Conservation (phyloP, 345 rosid genomes). For the Xanthoceras sorbifolium region DNA sequence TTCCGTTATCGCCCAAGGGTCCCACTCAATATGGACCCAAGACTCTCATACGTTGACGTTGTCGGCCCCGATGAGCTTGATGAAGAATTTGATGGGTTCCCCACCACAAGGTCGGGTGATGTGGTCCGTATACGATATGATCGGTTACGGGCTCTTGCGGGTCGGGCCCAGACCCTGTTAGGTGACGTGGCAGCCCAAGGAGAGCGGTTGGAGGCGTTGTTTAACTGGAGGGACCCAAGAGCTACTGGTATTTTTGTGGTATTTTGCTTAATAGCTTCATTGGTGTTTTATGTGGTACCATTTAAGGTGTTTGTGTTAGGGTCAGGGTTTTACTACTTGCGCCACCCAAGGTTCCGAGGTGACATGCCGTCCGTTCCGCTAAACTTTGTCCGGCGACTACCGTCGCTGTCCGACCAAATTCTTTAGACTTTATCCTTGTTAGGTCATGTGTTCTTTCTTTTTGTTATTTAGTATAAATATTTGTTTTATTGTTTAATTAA, state of each 20-base stretch:
- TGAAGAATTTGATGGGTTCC: conserved; percentile 87
- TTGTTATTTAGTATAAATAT: neutral
- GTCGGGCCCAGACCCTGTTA: conserved; percentile 69
- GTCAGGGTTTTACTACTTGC: conserved; percentile 65
- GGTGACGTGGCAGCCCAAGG: conserved; percentile 93
- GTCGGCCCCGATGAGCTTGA: conserved; percentile 76
- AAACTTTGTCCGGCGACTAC: conserved; percentile 83
- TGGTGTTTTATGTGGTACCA: conserved; percentile 71
- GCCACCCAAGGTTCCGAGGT: conserved; percentile 87
- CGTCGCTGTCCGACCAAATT: conserved; percentile 81
- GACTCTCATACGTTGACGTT: conserved; percentile 64
- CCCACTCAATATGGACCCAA: conserved; percentile 58
- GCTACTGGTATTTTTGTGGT: conserved; percentile 79
- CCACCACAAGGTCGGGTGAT: conserved; percentile 56
- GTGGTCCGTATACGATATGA: conserved; percentile 69
- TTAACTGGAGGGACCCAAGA: conserved; percentile 85
- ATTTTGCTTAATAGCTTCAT: conserved; percentile 64
- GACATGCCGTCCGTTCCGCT: conserved; percentile 79
- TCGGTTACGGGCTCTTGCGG: conserved; percentile 77
- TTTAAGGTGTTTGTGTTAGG: conserved; percentile 62
- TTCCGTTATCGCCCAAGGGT: conserved; percentile 57
- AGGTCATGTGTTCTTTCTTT: neutral
- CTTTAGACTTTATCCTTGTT: conserved; percentile 42
- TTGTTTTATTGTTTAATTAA: conserved; percentile 10
- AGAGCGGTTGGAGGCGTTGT: conserved; percentile 76